These are phyloP conservation scores for Ophiocytium majus DNA, from an alignment of 352 stramenopile genomes.

Conservation along the genomic window DNA sequence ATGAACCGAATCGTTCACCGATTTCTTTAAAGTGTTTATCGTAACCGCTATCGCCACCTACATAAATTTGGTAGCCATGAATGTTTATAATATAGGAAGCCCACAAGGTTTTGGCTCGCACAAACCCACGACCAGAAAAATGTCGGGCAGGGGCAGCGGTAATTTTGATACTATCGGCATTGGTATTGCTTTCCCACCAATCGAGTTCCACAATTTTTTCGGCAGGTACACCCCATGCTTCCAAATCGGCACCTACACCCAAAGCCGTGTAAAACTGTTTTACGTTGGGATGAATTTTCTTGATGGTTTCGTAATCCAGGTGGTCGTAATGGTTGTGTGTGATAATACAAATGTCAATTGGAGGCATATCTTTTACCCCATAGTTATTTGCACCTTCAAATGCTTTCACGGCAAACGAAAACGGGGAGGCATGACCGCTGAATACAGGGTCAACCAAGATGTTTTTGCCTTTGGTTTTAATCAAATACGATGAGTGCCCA, in stretches of 20 bases:
- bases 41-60: background rate
- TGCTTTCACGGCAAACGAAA: background rate
- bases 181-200: slow-evolving; percentile 3
- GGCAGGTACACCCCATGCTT: background rate
- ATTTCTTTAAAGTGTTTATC: slow-evolving; percentile 1
- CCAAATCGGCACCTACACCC: background rate
- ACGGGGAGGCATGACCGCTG: background rate
- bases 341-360: background rate
- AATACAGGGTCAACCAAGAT: slow-evolving; percentile 1
- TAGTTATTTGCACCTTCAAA: background rate
- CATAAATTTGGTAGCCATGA: background rate
- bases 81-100: background rate
- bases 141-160: background rate
- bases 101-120: background rate
- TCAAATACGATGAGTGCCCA: background rate
- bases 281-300: background rate
- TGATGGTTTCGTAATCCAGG: background rate
- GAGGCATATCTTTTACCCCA: background rate
- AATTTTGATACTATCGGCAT: background rate
- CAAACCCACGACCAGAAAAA: background rate
- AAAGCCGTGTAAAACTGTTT: background rate
- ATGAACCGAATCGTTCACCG: slow-evolving; percentile 3
- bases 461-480: background rate
- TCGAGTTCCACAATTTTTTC: slow-evolving; percentile 3
- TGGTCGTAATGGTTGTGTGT: slow-evolving; percentile 12